These are phyloP conservation scores for Fragosphaeria purpurea DNA, from an alignment of 2,329 filamentous ascomycete genomes.

Conservation along the genomic window DNA sequence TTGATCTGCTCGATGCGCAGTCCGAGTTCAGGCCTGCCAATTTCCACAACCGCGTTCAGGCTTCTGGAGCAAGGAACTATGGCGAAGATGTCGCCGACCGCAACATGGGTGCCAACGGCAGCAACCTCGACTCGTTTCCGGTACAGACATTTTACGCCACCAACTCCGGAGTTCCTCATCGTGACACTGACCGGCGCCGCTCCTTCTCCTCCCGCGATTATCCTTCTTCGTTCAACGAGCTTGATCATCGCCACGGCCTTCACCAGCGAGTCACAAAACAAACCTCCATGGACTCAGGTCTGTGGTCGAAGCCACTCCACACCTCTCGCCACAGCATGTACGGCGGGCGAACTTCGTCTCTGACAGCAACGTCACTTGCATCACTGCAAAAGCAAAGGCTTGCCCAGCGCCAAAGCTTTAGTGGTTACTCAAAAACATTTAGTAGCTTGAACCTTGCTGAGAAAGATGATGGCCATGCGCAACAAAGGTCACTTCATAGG, in stretches of 20 bases:
- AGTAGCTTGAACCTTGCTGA: not conserved
- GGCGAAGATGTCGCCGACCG: slow-evolving; percentile 58
- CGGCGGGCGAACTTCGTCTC: not conserved
- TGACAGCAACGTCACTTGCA: not conserved
- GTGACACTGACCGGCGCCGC: not conserved
- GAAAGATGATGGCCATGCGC: not conserved
- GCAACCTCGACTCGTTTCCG: slow-evolving; percentile 23
- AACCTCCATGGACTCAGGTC: slow-evolving; percentile 2
- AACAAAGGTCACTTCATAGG: not conserved
- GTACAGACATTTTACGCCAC: slow-evolving; percentile 27
- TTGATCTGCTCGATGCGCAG: slow-evolving; percentile 50
- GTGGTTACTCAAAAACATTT: too few species aligned
- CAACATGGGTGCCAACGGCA: slow-evolving; percentile 36
- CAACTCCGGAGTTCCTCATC: not conserved
- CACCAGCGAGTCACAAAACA: slow-evolving; percentile 12
- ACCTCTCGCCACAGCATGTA: slow-evolving; percentile 9
- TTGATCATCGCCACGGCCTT: not conserved
- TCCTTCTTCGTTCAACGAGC: not conserved
- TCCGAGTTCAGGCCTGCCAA: slow-evolving; percentile 39
- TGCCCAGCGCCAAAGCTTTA: not conserved
- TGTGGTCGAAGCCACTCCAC: slow-evolving; percentile 13
- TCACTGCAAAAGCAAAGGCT: not conserved
- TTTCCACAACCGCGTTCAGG: slow-evolving; percentile 38
- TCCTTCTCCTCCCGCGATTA: slow-evolving; percentile 1
- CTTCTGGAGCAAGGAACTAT: slow-evolving; percentile 42